Evolutionary conservation across 2,329 filamentous ascomycete species (phyloP).

Genomic region (Cordyceps fumosorosea): DNA sequence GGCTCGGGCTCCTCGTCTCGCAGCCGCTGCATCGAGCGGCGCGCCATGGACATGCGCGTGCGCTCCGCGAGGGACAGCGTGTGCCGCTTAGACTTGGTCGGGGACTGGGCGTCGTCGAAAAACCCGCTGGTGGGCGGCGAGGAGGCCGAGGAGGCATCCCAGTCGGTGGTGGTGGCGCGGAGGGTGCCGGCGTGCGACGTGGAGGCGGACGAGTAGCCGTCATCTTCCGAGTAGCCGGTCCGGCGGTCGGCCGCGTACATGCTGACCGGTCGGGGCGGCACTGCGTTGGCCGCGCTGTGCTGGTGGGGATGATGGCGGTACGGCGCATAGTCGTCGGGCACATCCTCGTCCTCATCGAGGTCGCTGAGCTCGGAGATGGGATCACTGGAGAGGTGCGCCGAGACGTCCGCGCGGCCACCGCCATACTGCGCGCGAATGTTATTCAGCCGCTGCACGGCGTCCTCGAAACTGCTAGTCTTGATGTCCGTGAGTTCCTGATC

Average conservation of each 20-base stretch:
- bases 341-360: conserved; percentile 48
- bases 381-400: conserved; percentile 19
- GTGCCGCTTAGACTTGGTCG: conserved; percentile 48
- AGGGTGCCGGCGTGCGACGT: conserved; percentile 2
- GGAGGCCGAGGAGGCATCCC: background rate
- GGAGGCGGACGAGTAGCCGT: conserved; percentile 3
- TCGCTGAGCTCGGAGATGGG: conserved; percentile 34
- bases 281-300: background rate
- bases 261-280: background rate
- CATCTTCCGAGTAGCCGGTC: conserved; percentile 1
- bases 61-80: conserved; percentile 66
- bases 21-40: conserved; percentile 38
- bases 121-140: background rate
- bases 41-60: conserved; percentile 73
- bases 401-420: background rate
- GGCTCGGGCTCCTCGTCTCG: conserved; percentile 26
- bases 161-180: conserved; percentile 1
- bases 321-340: conserved; percentile 15
- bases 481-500: conserved; percentile 32
- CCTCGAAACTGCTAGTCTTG: conserved; percentile 15
- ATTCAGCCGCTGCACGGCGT: conserved; percentile 20
- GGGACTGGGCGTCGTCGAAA: conserved; percentile 30
- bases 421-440: conserved; percentile 1
- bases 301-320: background rate
- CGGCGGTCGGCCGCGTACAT: background rate